Base-by-base conservation (phyloP, 495 filamentous ascomycete species). In the Podospora tetraspora region DNA sequence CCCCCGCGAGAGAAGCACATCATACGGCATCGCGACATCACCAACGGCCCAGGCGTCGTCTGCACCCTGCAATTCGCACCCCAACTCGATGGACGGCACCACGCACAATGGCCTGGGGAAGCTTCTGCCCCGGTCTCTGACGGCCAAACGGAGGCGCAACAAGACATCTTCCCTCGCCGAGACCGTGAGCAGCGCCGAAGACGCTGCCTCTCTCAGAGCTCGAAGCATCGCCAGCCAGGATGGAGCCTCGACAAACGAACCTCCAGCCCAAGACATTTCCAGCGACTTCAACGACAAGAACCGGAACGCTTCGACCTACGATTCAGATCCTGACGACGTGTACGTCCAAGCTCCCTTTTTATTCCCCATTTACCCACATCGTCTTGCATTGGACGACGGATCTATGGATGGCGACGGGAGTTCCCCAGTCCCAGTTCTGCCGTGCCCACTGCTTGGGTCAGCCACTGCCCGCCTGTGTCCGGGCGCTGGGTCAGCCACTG, bases 121-220 rank as follows among this genome's bases (percentile, higher is more conserved):
- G 76, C 79, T 85, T 30, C 68, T 85, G 43, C 79, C 81, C 30
- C 83, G 80, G 71, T 74, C 76, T 58, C 73, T 86, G 32, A 72
- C 74, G 29, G 73, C 74, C 30, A 83, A 81, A 63, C 76, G 79
- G 25, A 79, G 80, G 59, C 80, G 79, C 70, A 84, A 76, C 72
- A 82, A 69, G 64, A 57, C 69, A 4, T 59, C 71, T 27, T 76
- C 74, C 12, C 57, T 72, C 25, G 67, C 71, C 21, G 72, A 72
- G 21, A 66, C 67, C 7, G 37, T 30, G 37, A 72, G 73, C 70
- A 70, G 63, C 69, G 62, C 66, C 68, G 73, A 76, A 21, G 74
- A 78, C 64, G 71, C 71, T 22, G 66, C 37, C 27, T 58, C 68
- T 29, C 67, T 64, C 43, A 32, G 61, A 19, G 63, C n/a, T 5